phyloP scores from a whole-genome alignment of 352 stramenopile genomes.

The Globisporangium acanthophoron region DNA sequence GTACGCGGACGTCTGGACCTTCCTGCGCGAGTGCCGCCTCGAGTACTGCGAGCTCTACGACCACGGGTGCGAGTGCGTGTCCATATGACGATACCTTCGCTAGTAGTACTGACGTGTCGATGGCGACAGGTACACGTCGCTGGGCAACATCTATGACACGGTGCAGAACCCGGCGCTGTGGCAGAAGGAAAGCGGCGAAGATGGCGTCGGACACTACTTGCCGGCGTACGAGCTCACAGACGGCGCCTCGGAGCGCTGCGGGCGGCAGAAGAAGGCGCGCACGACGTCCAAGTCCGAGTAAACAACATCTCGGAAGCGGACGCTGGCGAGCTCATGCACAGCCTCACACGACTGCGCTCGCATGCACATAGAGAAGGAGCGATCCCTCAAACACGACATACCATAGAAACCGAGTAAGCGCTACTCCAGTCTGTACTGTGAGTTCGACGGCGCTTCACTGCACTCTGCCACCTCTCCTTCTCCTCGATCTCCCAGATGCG shows the following conservation, averaged over 20 bases:
- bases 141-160: slow-evolving; percentile 94
- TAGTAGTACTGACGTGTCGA: not conserved
- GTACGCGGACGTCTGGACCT: slow-evolving; percentile 94
- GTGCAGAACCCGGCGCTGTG: slow-evolving; percentile 91
- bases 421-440: too few relatives aligned
- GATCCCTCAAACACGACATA: too few relatives aligned
- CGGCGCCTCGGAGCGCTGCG: slow-evolving; percentile 62
- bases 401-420: too few relatives aligned
- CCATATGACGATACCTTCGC: not conserved
- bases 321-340: too few relatives aligned
- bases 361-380: too few relatives aligned
- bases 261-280: slow-evolving; percentile 68
- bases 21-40: slow-evolving; percentile 82
- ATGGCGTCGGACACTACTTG: slow-evolving; percentile 57
- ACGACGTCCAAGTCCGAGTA: slow-evolving; percentile 52
- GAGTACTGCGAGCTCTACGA: slow-evolving; percentile 91
- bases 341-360: too few relatives aligned
- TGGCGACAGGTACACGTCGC: slow-evolving; percentile 75
- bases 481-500: too few relatives aligned
- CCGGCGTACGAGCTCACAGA: slow-evolving; percentile 68
- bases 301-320: too few relatives aligned
- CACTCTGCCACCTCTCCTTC: too few relatives aligned
- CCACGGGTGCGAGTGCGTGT: slow-evolving; percentile 46
- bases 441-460: too few relatives aligned
- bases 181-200: slow-evolving; percentile 42